Evolutionary conservation across 768 basidiomycete species (phyloP), one percentile per base, ranked within the genome.

Genomic region (Termitomyces heimii): DNA sequence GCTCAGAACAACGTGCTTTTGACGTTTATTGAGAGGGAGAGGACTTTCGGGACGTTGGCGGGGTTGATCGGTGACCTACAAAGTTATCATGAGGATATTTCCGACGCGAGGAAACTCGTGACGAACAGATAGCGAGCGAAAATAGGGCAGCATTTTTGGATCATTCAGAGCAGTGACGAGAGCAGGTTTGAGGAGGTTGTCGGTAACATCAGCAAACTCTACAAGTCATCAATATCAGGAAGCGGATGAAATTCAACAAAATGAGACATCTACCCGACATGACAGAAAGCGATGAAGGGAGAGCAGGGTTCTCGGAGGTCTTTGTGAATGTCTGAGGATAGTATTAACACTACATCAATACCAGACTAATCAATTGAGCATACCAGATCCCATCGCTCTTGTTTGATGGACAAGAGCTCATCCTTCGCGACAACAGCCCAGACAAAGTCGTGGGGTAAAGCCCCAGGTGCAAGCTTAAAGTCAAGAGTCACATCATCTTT

Each of bases 151-250:
- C 47, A 86, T 76, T 50, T 79, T 80, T 29, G 89, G 82, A 62
- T 89, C 78, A 51, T 81, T 75, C 53, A 96, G 75, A n/a, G 80
- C 70, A 28, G 80, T 73, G 53, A 79, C 61, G 29, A 96, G 71
- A 32, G 72, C 69, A 24, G 72, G 68, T 73, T 91, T 94, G 67
- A 92, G 75, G 52, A 96, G 65, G 63, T 77, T 80, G 22, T 95
- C 91, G 2, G 91, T 89, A 55, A 92, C 77, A 63, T 96, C 94
- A 10, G 89, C 89, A 62, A 83, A 91, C 74, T 97, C 94, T 84
- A 68, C 20, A 29, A 39, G 50, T 48, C 35, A 40, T 46, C 45
- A 18, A 53, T 56, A 57, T 45, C 44, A 56, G 12, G 57, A 55
- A 31, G 62, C 51, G 5, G 45, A 32, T 45, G 18, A 31, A 18